Base-by-base conservation (phyloP, 177 flowering plant genomes). In the Telopea speciosissima region DNA sequence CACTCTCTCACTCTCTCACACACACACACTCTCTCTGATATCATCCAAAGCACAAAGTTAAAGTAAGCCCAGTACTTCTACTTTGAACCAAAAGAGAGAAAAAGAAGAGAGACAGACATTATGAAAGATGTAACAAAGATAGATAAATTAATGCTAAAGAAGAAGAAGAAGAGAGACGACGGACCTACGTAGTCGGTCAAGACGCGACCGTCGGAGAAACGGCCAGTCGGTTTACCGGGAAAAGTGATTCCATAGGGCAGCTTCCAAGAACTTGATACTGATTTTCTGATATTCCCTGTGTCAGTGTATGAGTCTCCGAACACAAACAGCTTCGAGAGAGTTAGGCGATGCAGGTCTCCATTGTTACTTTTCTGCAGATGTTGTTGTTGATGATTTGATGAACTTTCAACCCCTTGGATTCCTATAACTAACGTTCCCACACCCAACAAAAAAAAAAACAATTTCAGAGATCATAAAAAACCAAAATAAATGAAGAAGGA, bases 221-320 rank as follows among this genome's bases (percentile, higher is more conserved):
- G 90, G 44, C 98, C 98, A 69, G 88, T 69, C 2, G 98, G 97
- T 72, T 86, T 90, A 5, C 96, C 92, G 56, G 97, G 96, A 56
- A 88, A 94, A 56, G 97, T 92, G 73, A 84, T 75, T 0, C 98
- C 98, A 59, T 94, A 94, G 0, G 97, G 98, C 3, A 62, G 40
- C 64, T 77, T 83, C 96, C 97, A 92, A 16, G 96, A 86, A 31
- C 44, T 66, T 36, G 85, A 76, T 9, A 62, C 1, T 0, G 84
- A 9, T 65, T 72, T 88, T 31, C 62, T 33, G 62, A 23, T 69
- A 76, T 94, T 94, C 0, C 98, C 98, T 0, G 98, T 90, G 67
- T 92, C 98, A 0, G 84, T 93, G 64, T 94, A 94, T 0, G 98
- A 94, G 71, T 92, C 98, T 8, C 98, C 98, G 33, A 93, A 93